These are phyloP conservation scores for Lactarius pseudohatsudake DNA, from an alignment of 768 basidiomycete species.

Conservation along the genomic window DNA sequence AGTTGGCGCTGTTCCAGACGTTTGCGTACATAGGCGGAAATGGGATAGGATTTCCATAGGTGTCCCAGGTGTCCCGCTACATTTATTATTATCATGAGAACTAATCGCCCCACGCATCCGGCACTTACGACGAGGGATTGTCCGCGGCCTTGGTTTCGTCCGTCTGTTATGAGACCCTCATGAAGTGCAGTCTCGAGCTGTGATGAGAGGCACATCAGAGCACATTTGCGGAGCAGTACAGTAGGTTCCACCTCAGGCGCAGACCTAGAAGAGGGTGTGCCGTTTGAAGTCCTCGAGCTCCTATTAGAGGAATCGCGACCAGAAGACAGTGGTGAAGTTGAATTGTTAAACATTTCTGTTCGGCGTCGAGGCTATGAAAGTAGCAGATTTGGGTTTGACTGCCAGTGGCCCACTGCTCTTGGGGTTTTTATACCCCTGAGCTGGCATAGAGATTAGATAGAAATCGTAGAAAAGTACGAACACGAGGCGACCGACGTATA, in stretches of 20 bases:
- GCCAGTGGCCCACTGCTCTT: background rate
- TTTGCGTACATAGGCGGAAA: background rate
- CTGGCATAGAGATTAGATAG: background rate
- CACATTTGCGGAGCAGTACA: background rate
- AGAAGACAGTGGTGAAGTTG: background rate
- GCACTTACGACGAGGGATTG: background rate
- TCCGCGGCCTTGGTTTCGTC: background rate
- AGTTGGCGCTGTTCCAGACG: background rate
- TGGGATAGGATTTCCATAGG: background rate
- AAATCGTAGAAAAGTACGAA: background rate
- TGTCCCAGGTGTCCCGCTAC: background rate
- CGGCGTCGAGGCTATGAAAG: background rate
- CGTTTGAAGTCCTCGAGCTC: background rate
- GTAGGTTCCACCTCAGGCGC: background rate
- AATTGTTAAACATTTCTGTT: constrained; percentile 1
- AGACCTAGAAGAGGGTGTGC: background rate
- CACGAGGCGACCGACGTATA: background rate
- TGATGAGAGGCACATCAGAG: background rate
- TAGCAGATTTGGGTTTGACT: background rate
- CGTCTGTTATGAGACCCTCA: background rate
- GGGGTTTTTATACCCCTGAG: background rate
- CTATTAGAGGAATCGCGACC: background rate
- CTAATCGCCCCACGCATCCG: background rate
- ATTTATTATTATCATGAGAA: background rate
- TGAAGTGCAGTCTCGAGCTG: background rate